Conservation (phyloP, 805 yeast genomes). For the Saccharomyces mikatae region DNA sequence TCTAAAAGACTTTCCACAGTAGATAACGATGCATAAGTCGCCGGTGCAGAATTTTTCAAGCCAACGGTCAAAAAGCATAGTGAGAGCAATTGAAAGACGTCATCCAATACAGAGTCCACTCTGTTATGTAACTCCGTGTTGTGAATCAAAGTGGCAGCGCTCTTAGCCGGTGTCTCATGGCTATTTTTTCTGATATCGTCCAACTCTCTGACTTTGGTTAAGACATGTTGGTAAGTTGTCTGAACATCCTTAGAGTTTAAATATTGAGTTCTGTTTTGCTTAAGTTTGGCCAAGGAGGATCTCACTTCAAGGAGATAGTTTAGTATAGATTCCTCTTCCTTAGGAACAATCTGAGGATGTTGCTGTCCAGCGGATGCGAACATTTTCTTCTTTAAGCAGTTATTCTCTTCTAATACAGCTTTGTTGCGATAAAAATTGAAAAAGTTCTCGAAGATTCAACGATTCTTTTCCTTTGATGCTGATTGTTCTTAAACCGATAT, state of each 20-base stretch:
- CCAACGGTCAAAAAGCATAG: slow-evolving; percentile 90
- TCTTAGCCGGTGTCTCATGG: slow-evolving; percentile 10
- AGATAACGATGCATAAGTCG: slow-evolving; percentile 81
- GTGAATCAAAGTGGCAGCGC: slow-evolving; percentile 23
- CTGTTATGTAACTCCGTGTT: slow-evolving; percentile 30
- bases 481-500: not conserved
- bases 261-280: slow-evolving; percentile 57
- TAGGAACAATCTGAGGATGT: slow-evolving; percentile 31
- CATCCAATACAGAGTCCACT: slow-evolving; percentile 75
- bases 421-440: not conserved
- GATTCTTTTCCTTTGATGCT: not conserved
- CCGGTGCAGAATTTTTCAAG: slow-evolving; percentile 81
- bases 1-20: slow-evolving; percentile 79
- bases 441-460: not conserved
- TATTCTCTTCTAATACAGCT: not conserved
- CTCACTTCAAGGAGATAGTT: slow-evolving; percentile 38
- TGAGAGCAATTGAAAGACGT: slow-evolving; percentile 79
- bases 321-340: slow-evolving; percentile 33
- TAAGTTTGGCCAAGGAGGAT: slow-evolving; percentile 37
- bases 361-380: slow-evolving; percentile 1
- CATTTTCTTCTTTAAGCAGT: not conserved
- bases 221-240: slow-evolving; percentile 48
- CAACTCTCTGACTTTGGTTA: slow-evolving; percentile 45
- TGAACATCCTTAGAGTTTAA: slow-evolving; percentile 64
- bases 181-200: slow-evolving; percentile 43